Evolutionary conservation across 106 monocot genomes (phyloP).

Genomic region (Dactylorhiza incarnata): DNA sequence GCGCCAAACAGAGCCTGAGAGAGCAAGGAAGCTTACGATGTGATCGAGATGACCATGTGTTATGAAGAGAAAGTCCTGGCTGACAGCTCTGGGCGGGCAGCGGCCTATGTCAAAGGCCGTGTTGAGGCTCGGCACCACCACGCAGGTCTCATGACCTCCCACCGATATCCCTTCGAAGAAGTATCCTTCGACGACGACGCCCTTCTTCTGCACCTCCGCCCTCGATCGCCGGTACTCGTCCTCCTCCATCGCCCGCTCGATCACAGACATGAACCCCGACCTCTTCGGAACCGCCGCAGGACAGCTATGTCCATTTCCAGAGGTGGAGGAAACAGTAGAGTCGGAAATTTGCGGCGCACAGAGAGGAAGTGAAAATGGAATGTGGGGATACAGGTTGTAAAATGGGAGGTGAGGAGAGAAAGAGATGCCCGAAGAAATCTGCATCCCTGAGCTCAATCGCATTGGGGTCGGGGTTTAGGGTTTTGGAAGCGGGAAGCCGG

Average conservation of each 20-base stretch:
- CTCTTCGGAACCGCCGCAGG: constrained; percentile 15
- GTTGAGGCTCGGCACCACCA: constrained; percentile 69
- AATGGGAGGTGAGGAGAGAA: background rate
- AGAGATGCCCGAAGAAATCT: constrained; percentile 1
- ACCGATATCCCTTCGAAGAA: constrained; percentile 72
- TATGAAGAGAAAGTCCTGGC: constrained; percentile 87
- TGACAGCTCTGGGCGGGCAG: constrained; percentile 66
- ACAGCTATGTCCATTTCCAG: background rate
- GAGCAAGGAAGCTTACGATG: constrained; percentile 47
- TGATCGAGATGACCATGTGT: constrained; percentile 95
- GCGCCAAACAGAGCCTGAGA: too few relatives aligned
- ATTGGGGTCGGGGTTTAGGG: constrained; percentile 1
- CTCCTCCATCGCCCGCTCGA: constrained; percentile 74
- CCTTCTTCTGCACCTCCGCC: constrained; percentile 72
- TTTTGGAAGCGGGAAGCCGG: background rate
- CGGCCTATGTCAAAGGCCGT: constrained; percentile 82
- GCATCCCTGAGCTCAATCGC: background rate
- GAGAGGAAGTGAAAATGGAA: background rate
- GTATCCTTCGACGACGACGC: constrained; percentile 85
- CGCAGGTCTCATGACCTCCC: constrained; percentile 89
- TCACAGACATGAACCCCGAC: constrained; percentile 46
- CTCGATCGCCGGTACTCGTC: constrained; percentile 83
- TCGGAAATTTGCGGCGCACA: background rate
- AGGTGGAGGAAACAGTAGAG: background rate
- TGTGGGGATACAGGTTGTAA: background rate